Conservation (phyloP, 2,329 filamentous ascomycete species). For the Juglanconis juglandina region DNA sequence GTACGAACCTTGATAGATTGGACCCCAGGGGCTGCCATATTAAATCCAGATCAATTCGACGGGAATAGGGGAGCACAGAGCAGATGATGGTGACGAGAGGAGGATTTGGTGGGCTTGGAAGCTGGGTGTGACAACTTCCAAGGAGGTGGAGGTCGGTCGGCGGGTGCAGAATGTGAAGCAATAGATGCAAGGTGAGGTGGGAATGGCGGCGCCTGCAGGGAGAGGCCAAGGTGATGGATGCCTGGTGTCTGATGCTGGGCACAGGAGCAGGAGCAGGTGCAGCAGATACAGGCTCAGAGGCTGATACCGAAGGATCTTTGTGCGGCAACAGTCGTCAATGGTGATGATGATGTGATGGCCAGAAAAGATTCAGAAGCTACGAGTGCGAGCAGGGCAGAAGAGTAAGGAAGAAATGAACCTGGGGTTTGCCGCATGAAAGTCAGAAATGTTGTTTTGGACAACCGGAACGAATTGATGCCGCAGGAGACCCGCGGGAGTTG, state of each 20-base stretch:
- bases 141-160: background rate
- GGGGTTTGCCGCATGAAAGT: constrained; percentile 34
- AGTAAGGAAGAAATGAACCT: background rate
- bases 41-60: constrained; percentile 29
- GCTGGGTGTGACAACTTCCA: background rate
- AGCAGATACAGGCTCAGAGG: background rate
- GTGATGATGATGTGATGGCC: background rate
- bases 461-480: constrained; percentile 35
- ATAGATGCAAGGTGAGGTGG: constrained; percentile 3
- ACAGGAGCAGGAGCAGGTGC: background rate
- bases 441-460: constrained; percentile 38
- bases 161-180: constrained; percentile 1
- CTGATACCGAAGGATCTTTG: background rate
- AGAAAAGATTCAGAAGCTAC: background rate
- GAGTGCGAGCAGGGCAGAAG: background rate
- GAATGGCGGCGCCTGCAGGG: constrained; percentile 1
- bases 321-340: background rate
- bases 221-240: background rate
- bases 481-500: constrained; percentile 23
- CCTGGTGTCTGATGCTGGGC: too few species aligned
- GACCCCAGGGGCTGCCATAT: constrained; percentile 80
- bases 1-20: constrained; percentile 82
- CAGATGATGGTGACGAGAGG: constrained; percentile 11
- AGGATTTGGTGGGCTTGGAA: background rate
- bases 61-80: constrained; percentile 1